Evolutionary conservation across 139 green algal genomes (phyloP), one percentile per base, ranked within the genome.

Genomic region (Trebouxia sp.): DNA sequence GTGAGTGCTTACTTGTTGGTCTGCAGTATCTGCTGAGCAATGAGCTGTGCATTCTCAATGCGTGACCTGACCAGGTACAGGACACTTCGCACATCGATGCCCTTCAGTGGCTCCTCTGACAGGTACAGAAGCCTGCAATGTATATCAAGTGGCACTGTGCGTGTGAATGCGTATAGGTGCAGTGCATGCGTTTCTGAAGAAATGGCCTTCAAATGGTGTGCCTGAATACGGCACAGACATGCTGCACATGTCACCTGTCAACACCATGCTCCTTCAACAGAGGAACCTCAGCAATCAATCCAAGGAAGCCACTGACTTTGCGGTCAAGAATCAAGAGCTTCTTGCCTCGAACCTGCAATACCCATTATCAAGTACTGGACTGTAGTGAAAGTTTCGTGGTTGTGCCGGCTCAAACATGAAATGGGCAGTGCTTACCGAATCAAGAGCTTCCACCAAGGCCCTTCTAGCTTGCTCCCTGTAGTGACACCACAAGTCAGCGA

Each of bases 221-320:
- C n/a, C n/a, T n/a, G n/a, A n/a, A n/a, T n/a, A n/a, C n/a, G n/a
- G n/a, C n/a, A n/a, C n/a, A n/a, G n/a, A n/a, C 55, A 65, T 41
- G 32, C 35, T 56, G 24, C 55, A 45, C 14, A 6, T 39, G 4
- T 15, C 22, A 96, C 93, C 90, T 90, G 37, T 87, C 86, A 3
- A 97, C 90, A n/a, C 94, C 94, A 79, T 98, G 94, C 84, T 98
- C 94, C 43, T 94, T 91, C 7, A 98, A 88, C 22, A 95, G 81
- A 0, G 93, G 72, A 3, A 83, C 83, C 6, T 92, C 84, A 12
- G 92, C 93, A 30, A 98, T 85, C 24, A 97, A 83, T 11, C 88
- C 83, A 41, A 98, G 87, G 5, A 94, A 91, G 1, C 91, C 88
- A 47, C 82, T 92, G 42, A 98, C 80, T 1, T 80, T 83, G 0